Evolutionary conservation across 305 asterid species (phyloP).

Genomic region (Lippia alba): DNA sequence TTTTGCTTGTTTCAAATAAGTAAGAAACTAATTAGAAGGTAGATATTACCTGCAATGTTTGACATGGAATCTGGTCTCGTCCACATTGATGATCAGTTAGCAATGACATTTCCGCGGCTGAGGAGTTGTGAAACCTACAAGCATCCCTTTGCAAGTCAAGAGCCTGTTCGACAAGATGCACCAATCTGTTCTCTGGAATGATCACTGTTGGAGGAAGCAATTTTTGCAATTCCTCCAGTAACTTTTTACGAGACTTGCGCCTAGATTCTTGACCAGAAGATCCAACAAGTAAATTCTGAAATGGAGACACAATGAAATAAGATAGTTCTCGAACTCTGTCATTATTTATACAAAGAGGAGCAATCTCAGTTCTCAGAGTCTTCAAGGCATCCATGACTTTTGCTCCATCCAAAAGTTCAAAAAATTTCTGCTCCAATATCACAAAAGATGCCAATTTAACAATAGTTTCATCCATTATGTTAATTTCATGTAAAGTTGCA

Average conservation of each 20-base stretch:
- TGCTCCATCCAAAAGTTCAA: slow-evolving; percentile 69
- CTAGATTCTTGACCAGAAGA: slow-evolving; percentile 42
- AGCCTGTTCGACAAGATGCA: slow-evolving; percentile 90
- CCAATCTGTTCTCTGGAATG: slow-evolving; percentile 78
- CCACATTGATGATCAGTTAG: slow-evolving; percentile 84
- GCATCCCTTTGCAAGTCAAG: slow-evolving; percentile 74
- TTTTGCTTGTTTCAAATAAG: slow-evolving; percentile 6
- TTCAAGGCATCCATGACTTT: slow-evolving; percentile 77
- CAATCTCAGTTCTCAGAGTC: slow-evolving; percentile 77
- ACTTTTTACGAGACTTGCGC: slow-evolving; percentile 59
- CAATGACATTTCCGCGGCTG: slow-evolving; percentile 70
- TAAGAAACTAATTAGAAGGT: slow-evolving; percentile 20
- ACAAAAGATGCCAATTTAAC: slow-evolving; percentile 74
- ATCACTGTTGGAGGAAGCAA: slow-evolving; percentile 83
- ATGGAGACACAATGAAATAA: slow-evolving; percentile 58
- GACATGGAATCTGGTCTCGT: slow-evolving; percentile 75
- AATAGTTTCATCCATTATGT: slow-evolving; percentile 57
- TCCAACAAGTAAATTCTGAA: slow-evolving; percentile 44
- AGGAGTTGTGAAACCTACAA: slow-evolving; percentile 81
- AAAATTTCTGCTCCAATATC: slow-evolving; percentile 87
- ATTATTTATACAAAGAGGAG: slow-evolving; percentile 59
- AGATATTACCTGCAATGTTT: slow-evolving; percentile 70
- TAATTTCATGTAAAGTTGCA: slow-evolving; percentile 56
- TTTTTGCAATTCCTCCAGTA: slow-evolving; percentile 74
- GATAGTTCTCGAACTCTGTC: slow-evolving; percentile 77